Percentiles rank a stretch among this genome's conserved stretches.
Conservation (phyloP, 768 basidiomycete genomes). For the Agrocybe pediades region DNA sequence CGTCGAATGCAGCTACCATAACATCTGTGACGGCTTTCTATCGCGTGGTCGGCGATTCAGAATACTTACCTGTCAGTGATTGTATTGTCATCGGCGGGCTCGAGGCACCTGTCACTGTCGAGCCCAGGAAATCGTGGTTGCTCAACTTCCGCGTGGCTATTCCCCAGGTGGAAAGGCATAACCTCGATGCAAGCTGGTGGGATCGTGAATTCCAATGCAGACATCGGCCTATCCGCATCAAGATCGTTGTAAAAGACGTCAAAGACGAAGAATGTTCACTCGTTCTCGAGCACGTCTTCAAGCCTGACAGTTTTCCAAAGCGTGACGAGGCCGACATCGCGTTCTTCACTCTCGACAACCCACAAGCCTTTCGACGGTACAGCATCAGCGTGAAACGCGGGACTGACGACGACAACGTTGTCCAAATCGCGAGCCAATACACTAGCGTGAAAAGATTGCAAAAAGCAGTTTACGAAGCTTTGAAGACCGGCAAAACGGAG, state of each 20-base stretch:
- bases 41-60: constrained; percentile 37
- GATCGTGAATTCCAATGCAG: constrained; percentile 34
- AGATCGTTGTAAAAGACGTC: constrained; percentile 34
- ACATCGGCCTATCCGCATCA: constrained; percentile 36
- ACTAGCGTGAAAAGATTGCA: constrained; percentile 28
- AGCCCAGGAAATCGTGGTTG: constrained; percentile 34
- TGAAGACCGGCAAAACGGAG: constrained; percentile 39
- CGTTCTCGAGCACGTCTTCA: constrained; percentile 39
- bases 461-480: constrained; percentile 34
- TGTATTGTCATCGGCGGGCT: constrained; percentile 25
- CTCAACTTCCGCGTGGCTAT: constrained; percentile 32
- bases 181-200: constrained; percentile 32
- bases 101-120: constrained; percentile 31
- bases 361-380: constrained; percentile 22
- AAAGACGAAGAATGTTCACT: constrained; percentile 39
- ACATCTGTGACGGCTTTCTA: constrained; percentile 32
- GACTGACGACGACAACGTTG: constrained; percentile 12
- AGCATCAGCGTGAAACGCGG: constrained; percentile 25
- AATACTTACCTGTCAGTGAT: constrained; percentile 29
- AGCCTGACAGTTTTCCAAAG: constrained; percentile 26
- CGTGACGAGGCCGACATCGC: constrained; percentile 26
- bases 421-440: constrained; percentile 25
- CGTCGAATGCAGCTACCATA: constrained; percentile 33
- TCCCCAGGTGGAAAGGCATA: constrained; percentile 32
- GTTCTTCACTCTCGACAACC: constrained; percentile 38